Conservation (phyloP, 345 rosid species). For the Citrus maxima region DNA sequence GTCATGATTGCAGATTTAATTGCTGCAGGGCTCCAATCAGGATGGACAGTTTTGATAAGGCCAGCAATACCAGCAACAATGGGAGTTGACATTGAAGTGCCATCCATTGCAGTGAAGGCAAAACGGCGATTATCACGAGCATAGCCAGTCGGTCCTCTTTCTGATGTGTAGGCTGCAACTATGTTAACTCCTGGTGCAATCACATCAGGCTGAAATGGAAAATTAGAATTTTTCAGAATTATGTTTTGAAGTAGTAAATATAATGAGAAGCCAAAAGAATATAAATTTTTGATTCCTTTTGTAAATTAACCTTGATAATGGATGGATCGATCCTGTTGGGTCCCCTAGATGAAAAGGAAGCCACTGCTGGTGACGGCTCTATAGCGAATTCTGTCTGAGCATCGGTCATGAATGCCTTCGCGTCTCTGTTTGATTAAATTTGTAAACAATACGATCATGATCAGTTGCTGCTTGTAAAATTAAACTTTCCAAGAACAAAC, state of each 20-base stretch:
- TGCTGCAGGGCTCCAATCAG: conserved; percentile 52
- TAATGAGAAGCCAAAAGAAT: background rate
- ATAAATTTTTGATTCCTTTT: too few species aligned
- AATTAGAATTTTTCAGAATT: background rate
- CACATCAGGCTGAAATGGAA: conserved; percentile 47
- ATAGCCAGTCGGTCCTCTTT: conserved; percentile 15
- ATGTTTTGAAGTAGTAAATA: background rate
- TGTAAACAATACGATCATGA: background rate
- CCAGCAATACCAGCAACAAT: conserved; percentile 51
- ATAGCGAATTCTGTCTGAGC: conserved; percentile 8
- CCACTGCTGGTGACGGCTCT: conserved; percentile 27
- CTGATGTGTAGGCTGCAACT: conserved; percentile 41
- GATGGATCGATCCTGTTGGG: conserved; percentile 33
- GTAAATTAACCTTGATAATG: conserved; percentile 37
- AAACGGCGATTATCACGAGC: conserved; percentile 28
- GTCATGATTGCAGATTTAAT: conserved; percentile 55
- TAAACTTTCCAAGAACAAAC: background rate
- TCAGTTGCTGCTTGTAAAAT: background rate
- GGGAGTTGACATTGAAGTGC: conserved; percentile 64
- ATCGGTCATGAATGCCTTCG: conserved; percentile 23
- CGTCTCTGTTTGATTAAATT: conserved; percentile 21
- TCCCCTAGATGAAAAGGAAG: conserved; percentile 39
- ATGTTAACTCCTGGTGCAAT: conserved; percentile 55
- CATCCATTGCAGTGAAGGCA: conserved; percentile 29
- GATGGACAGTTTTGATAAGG: conserved; percentile 46